Evolutionary conservation across 225 moss, liverwort and hornwort genomes (phyloP), one percentile per base, ranked within the genome.

Genomic region (Takakia lepidozioides): DNA sequence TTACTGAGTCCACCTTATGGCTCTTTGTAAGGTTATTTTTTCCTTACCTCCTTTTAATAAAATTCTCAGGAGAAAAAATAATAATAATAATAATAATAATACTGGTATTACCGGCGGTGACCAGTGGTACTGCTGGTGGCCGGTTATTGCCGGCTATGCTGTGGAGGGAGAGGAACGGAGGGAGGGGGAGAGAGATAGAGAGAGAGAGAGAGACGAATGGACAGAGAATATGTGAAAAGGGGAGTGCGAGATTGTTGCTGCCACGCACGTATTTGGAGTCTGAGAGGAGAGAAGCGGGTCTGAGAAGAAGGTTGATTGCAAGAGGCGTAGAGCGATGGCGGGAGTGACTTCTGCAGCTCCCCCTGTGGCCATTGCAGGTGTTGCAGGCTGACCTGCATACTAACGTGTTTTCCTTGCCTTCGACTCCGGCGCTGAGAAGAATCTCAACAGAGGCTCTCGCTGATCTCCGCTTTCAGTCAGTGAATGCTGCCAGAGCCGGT

Each of bases 261-360:
- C n/a, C n/a, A n/a, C n/a, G n/a, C n/a, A n/a, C n/a, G n/a, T 43
- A 19, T 9, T 15, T 23, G 20, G 25, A 9, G 3, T 43, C 3
- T 3, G 10, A 43, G 43, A 23, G 21, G 23, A 26, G 15, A n/a
- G 48, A 48, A 27, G 14, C 3, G 40, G 7, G 3, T 5, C 18
- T 9, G 47, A 26, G 25, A 40, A n/a, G n/a, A n/a, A n/a, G n/a
- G n/a, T n/a, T n/a, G n/a, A n/a, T n/a, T n/a, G n/a, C n/a, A n/a
- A n/a, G n/a, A n/a, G n/a, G n/a, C n/a, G n/a, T n/a, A n/a, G n/a
- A n/a, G 43, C 43, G n/a, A 68, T 68, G 76, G 61, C 52, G 22
- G 57, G 55, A 7, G 47, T 73, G 61, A 63, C 64, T 60, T 7
- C 32, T 32, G 68, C 73, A 48, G 60, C 77, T 23, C 32, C 65